Evolutionary conservation across 148 eudicot genomes (phyloP).

Genomic region (Silene uniflora): DNA sequence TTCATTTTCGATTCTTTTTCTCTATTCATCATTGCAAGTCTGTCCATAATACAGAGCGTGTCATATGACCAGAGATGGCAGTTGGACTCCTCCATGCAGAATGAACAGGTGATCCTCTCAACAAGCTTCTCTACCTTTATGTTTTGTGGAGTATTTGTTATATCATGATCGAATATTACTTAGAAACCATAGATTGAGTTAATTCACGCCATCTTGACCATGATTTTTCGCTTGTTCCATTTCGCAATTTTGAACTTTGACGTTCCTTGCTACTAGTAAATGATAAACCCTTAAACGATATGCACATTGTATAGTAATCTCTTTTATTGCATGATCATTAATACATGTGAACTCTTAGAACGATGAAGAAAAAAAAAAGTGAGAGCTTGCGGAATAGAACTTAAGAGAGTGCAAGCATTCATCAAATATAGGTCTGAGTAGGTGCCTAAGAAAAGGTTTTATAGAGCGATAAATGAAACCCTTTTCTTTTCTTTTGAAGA

Average conservation of each 20-base stretch:
- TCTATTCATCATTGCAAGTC: neutral
- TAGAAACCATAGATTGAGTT: neutral
- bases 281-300: neutral
- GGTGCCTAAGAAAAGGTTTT: neutral
- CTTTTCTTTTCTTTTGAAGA: neutral
- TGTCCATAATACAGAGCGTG: slow-evolving; percentile 45
- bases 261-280: neutral
- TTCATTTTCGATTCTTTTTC: neutral
- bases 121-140: neutral
- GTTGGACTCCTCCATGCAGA: slow-evolving; percentile 53
- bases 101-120: slow-evolving; percentile 54
- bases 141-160: neutral
- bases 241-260: neutral
- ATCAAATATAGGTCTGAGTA: neutral
- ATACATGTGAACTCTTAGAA: neutral
- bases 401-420: neutral
- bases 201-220: neutral
- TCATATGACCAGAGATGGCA: slow-evolving; percentile 67
- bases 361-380: neutral
- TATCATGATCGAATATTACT: neutral
- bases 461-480: neutral
- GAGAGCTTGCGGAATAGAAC: neutral
- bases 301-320: too few species aligned
- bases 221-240: neutral
- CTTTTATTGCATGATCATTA: neutral